Evolutionary conservation across 2,329 filamentous ascomycete species (phyloP), one percentile per base, ranked within the genome.

Genomic region (Diaporthe citriasiana): DNA sequence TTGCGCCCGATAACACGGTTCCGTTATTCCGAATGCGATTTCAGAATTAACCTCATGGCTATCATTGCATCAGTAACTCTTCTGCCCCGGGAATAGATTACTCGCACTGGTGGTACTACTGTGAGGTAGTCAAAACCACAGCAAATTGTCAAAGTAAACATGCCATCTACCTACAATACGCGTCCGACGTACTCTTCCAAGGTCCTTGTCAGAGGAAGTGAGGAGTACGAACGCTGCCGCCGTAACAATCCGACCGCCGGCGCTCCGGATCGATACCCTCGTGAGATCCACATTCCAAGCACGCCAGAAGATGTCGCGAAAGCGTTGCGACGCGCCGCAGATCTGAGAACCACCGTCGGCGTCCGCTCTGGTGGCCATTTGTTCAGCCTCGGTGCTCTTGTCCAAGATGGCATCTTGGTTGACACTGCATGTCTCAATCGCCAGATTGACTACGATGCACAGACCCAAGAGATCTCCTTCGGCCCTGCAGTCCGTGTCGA

Each of bases 391-490:
- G 47, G 47, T 25, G 47, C 47, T 8, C 47, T 51, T 25, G 47
- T 51, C 4, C 47, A 51, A 3, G 47, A 51, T n/a, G 47, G 47
- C n/a, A 27, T 51, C n/a, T 25, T 51, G 47, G 47, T 51, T 27
- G 47, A 51, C 47, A 51, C 47, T 3, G 47, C 47, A 25, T 51
- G n/a, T 51, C 47, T 51, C n/a, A 51, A 51, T 7, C 47, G 47
- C 1, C 5, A 27, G 2, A 51, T 51, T 9, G 47, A 51, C 47
- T 51, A 51, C 22, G 47, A 51, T 51, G 47, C 8, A 8, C n/a
- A 51, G n/a, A 51, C 47, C 10, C 47, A 51, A 51, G 47, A 51
- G n/a, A 51, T 51, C 47, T 51, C n/a, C n/a, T 51, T 51, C n/a
- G 47, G 47, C 47, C 47, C 47, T 7, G 47, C 47, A 13, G 47